phyloP scores from a whole-genome alignment of 495 filamentous ascomycete species.

The Penicillium pulvis region DNA sequence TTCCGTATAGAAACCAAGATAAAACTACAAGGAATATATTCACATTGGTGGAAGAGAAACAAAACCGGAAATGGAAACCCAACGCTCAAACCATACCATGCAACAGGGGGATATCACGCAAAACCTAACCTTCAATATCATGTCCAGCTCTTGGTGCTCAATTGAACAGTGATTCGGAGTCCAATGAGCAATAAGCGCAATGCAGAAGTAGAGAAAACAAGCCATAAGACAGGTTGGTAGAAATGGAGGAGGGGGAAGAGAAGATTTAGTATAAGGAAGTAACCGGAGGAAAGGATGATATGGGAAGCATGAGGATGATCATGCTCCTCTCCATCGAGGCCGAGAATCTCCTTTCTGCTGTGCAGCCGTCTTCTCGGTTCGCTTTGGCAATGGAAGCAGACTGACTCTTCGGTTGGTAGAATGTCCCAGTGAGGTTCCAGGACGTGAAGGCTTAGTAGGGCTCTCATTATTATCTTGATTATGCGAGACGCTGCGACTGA shows the following conservation, averaged over 20 bases:
- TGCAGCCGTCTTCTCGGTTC: constrained; percentile 28
- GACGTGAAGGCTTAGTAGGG: constrained; percentile 40
- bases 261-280: constrained; percentile 5
- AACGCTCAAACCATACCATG: constrained; percentile 36
- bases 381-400: constrained; percentile 48
- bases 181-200: constrained; percentile 11
- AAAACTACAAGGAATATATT: constrained; percentile 28
- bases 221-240: constrained; percentile 8
- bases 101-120: constrained; percentile 39
- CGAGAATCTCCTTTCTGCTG: constrained; percentile 37
- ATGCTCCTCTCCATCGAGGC: constrained; percentile 44
- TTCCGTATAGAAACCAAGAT: constrained; percentile 8
- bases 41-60: constrained; percentile 19
- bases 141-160: constrained; percentile 7
- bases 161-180: neutral
- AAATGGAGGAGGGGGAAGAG: neutral
- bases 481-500: constrained; percentile 42
- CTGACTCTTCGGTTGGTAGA: constrained; percentile 50
- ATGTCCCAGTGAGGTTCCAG: constrained; percentile 49
- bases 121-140: constrained; percentile 28
- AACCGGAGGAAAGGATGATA: constrained; percentile 2
- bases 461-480: constrained; percentile 27
- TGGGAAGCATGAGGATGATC: constrained; percentile 5
- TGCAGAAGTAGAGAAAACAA: constrained; percentile 16
- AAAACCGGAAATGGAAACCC: constrained; percentile 19